Evolutionary conservation across 2,329 filamentous ascomycete species (phyloP), one percentile per base, ranked within the genome.

Genomic region (Chaetomiaceae sp.): DNA sequence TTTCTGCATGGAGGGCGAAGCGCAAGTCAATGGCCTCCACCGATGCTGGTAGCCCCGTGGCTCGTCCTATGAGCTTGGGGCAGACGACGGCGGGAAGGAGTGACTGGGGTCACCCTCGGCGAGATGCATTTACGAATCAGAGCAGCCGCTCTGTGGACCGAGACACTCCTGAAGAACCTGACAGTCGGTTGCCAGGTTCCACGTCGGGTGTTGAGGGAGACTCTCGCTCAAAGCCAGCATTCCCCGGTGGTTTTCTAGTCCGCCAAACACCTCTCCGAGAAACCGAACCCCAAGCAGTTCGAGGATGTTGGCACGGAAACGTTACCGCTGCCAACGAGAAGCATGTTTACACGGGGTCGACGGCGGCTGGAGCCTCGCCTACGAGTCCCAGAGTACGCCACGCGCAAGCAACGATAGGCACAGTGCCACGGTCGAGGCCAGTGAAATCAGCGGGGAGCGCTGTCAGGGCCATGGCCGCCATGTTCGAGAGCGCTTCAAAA

Each of bases 381-480:
- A 22, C 18, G 18, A 32, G 45, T 18, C 20, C 41, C 33, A 27
- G 27, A 36, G 32, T 40, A 29, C 6, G 35, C 6, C 46, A 43
- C 11, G 24, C 35, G 9, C 42, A 35, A 2, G 18, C 38, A 12
- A 40, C 37, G 17, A 17, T 34, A 5, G 34, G 32, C 14, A 37
- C 51, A 10, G 38, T 26, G 9, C 15, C 42, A 24, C 41, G 44
- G 1, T 18, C 58, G 29, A 49, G 32, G 36, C 54, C 22, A 43
- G 40, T 36, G 11, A 54, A 53, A 42, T 59, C 61, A 0, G 44
- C 52, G 3, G 56, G 54, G 18, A 69, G 60, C 18, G 58, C 58
- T 3, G 74, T 76, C 11, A 73, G 63, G 53, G 72, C 71, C 2
- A 75, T 79, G 65, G 69, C 74, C 4, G 74, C 74, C 29, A 66